Evolutionary conservation across 352 stramenopile genomes (phyloP).

Genomic region (Pythium guiyangense): DNA sequence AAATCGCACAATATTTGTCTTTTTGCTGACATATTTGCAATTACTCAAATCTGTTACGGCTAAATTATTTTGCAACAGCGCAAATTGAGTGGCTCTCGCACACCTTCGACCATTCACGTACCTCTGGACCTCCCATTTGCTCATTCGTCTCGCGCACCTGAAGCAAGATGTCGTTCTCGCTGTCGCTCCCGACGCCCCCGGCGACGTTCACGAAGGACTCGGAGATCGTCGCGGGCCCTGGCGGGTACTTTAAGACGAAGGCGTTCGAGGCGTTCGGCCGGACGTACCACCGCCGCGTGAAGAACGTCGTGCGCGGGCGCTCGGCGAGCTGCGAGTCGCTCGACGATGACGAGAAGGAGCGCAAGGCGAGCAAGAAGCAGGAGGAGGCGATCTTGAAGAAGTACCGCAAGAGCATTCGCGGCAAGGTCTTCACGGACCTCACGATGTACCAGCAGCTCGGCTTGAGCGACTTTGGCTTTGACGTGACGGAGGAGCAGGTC

Average conservation of each 20-base stretch:
- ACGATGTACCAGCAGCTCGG: conserved; percentile 88
- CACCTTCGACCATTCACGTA: background rate
- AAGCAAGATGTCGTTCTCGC: conserved; percentile 32
- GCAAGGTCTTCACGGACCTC: conserved; percentile 78
- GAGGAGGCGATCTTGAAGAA: conserved; percentile 69
- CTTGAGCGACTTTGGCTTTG: conserved; percentile 67
- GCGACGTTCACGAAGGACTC: conserved; percentile 43
- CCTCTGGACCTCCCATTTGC: background rate
- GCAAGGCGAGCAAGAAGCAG: conserved; percentile 57
- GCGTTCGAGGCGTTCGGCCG: conserved; percentile 67
- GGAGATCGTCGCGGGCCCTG: conserved; percentile 47
- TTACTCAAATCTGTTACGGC: too few relatives aligned
- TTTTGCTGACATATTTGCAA: too few relatives aligned
- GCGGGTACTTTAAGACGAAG: conserved; percentile 76
- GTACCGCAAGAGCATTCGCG: conserved; percentile 75
- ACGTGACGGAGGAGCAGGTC: conserved; percentile 78
- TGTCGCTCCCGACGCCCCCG: conserved; percentile 59
- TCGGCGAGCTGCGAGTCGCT: conserved; percentile 74
- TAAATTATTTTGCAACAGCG: too few relatives aligned
- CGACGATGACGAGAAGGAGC: conserved; percentile 56
- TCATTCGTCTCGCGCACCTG: background rate
- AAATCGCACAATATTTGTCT: too few relatives aligned
- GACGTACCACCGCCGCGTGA: conserved; percentile 66
- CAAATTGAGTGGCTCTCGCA: background rate
- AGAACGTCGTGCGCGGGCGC: conserved; percentile 68